Base-by-base conservation (phyloP, 257 asterid genomes). In the Solanum ossicruentum region DNA sequence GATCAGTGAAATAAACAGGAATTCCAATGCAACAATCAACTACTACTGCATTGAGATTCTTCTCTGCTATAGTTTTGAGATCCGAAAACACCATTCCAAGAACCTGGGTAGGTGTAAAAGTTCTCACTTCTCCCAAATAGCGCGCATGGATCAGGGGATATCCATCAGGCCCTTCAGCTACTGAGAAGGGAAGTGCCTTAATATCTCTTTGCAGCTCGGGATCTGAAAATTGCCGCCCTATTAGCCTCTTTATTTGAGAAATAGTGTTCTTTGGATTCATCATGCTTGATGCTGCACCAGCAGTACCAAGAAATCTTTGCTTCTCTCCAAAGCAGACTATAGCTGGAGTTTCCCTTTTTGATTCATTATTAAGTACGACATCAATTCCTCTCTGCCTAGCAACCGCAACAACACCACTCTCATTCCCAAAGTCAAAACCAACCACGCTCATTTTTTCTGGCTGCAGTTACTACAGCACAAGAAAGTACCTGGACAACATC, bases 361-460 rank as follows among this genome's bases (percentile, higher is more conserved):
- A 96, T 87, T 96, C 99, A 45, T 96, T 93, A 52, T 96, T 96
- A 81, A 96, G 98, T 21, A 96, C 99, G 21, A 96, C 98, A 73
- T 96, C 99, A 58, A 96, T 96, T 13, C 99, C 99, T 73, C 99
- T 91, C 84, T 96, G 99, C 90, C 98, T 89, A 17, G 99, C 99
- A 71, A 96, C 99, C 0, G 99, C 98, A 66, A 96, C 98, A 43
- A 96, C 99, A 17, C 97, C 87, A 75, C 97, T 96, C 92, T 96
- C 98, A 11, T 96, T 96, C 55, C 99, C 98, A 16, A 96, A 88
- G 84, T 96, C 99, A 92, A 96, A 93, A 83, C 99, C 99, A 43
- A 96, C 99, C 91, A 96, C 99, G 61, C 99, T 96, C 99, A 96
- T 96, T 80, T 87, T 92, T 88, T 85, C 83, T 85, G 58, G 47